Evolutionary conservation across 495 filamentous ascomycete genomes (phyloP), one percentile per base, ranked within the genome.

Genomic region (Achaetomiella virescens): DNA sequence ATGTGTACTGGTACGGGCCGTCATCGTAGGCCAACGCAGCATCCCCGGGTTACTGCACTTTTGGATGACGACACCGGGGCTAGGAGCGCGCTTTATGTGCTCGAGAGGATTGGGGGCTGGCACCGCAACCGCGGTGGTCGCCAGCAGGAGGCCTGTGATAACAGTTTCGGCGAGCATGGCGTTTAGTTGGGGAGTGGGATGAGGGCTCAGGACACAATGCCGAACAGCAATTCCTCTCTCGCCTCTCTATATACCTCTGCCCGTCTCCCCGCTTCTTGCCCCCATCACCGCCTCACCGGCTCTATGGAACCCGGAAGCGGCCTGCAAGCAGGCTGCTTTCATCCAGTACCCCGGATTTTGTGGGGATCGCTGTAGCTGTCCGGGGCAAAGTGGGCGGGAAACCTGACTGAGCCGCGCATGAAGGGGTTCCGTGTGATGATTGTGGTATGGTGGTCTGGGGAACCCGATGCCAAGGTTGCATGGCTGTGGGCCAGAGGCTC

Each of bases 1-100:
- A 66, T 0, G 87, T 90, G 67, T 86, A 89, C 31, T 77, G 70
- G 46, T 82, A 84, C 9, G 88, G 86, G 0, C 88, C 88, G 61
- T 91, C 88, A 51, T 90, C 87, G 65, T 81, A 91, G 0, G 88
- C 89, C 38, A 78, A 60, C 2, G 73, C 70, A 12, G 64, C 55
- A 72, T 64, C 24, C 72, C 72, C 1, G 75, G 69, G 53, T 63
- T 65, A 48, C 58, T 57, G 66, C 75, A 78, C 43, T 71, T 66
- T 22, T 62, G 69, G 49, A 76, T 72, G 37, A 77, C 70, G 24
- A 63, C 61, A 9, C 74, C 74, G 1, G 70, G 61, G 7, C 60
- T 67, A 37, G 70, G 64, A 3, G 64, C 67, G 18, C 71, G 66
- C 55, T 70, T 72, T 61, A 75, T 47, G 41, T 70, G 45, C 43